Evolutionary conservation across 139 green algal genomes (phyloP).

Genomic region (Coelastrella sp.): DNA sequence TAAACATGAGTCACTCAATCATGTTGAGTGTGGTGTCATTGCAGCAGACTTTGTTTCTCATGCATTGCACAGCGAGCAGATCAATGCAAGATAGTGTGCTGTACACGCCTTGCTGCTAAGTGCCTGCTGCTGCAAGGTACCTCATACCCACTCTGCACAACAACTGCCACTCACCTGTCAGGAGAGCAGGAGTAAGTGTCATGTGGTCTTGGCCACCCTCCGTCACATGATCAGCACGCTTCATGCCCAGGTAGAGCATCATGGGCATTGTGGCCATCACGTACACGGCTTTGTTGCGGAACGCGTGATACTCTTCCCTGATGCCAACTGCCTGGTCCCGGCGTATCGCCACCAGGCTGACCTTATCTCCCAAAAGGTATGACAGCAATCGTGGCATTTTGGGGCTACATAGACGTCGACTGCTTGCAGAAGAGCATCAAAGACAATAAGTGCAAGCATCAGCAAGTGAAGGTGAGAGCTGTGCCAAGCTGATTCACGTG

Average conservation of each 20-base stretch:
- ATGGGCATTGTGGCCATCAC: conserved; percentile 63
- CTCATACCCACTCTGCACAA: no score
- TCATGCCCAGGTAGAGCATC: conserved; percentile 62
- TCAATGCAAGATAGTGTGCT: no score
- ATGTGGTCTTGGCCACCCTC: conserved; percentile 31
- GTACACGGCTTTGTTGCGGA: conserved; percentile 74
- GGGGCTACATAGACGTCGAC: conserved; percentile 45
- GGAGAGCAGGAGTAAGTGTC: conserved; percentile 77
- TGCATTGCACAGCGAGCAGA: no score
- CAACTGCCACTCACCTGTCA: conserved; percentile 71
- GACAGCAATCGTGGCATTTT: conserved; percentile 69
- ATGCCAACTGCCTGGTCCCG: conserved; percentile 71
- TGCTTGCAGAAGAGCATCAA: not conserved
- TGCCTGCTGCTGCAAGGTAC: not conserved
- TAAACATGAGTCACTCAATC: no score
- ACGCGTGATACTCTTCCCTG: conserved; percentile 94
- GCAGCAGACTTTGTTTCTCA: no score
- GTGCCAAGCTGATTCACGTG: no score
- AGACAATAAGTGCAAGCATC: not conserved
- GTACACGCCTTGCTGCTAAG: not conserved
- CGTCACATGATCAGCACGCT: conserved; percentile 53
- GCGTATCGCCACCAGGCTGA: conserved; percentile 65
- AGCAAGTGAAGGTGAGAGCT: no score
- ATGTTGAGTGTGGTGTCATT: no score
- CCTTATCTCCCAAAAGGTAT: conserved; percentile 71